Evolutionary conservation across 2,329 filamentous ascomycete genomes (phyloP), one percentile per base, ranked within the genome.

Genomic region (Botryosphaeria dothidea): DNA sequence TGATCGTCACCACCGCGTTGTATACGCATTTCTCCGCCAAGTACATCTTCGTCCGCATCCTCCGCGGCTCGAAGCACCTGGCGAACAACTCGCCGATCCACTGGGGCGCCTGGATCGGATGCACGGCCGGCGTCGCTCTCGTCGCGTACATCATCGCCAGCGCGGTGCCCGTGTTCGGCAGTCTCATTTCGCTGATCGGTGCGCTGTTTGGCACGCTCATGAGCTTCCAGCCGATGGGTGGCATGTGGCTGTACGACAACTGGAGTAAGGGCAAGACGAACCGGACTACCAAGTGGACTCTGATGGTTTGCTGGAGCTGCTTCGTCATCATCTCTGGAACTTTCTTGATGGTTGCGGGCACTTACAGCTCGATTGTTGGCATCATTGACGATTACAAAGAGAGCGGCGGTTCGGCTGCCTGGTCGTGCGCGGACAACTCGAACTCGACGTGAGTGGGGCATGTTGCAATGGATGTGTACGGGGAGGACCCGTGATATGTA

Each of bases 191-290:
- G 3, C 81, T 85, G 43, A 76, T 81, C n/a, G 81, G 83, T 0
- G 79, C 79, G 3, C 72, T 85, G 6, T 85, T 86, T 66, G 83
- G 83, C 2, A 78, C 80, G 0, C 85, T 83, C 83, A 85, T 83
- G 66, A 85, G 82, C 3, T 85, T 83, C 68, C 83, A 83, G 1
- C 77, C 84, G 46, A 81, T 82, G 1, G 83, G 83, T 4, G 80
- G 80, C 13, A 85, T 85, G 67, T 85, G 82, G 83, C 72, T 85
- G 9, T 79, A 84, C 69, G 2, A 74, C 76, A 62, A 62, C 21
- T 60, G 56, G 56, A 15, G 11, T n/a, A 27, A 25, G 21, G 45
- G 58, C 3, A 62, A 51, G 45, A 27, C 11, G 11, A n/a, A n/a
- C 8, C 25, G 23, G 4, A 38, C 29, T n/a, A 3, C 15, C 15